Evolutionary conservation across 1,284 basidiomycete genomes (phyloP).

Genomic region (Fistulinella cinereoalba): DNA sequence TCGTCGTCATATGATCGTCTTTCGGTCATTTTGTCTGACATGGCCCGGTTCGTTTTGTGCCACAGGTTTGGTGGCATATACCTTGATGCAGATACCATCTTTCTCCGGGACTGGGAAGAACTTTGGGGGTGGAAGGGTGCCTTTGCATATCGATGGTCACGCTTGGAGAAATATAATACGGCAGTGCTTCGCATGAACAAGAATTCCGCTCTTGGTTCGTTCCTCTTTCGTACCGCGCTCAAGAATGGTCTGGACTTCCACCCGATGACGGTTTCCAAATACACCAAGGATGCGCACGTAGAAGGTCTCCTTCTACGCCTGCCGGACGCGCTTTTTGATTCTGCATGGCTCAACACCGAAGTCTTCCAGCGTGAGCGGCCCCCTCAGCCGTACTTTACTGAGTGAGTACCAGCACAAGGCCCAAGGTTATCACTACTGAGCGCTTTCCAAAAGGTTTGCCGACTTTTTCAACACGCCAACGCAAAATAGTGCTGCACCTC

Average conservation of each 20-base stretch:
- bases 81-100: constrained; percentile 83
- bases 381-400: constrained; percentile 79
- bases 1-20: constrained; percentile 74
- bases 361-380: constrained; percentile 79
- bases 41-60: constrained; percentile 83
- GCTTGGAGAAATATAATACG: constrained; percentile 81
- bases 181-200: constrained; percentile 84
- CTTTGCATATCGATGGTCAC: constrained; percentile 85
- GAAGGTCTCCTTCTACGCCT: constrained; percentile 72
- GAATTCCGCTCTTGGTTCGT: constrained; percentile 75
- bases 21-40: constrained; percentile 82
- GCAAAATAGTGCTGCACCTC: constrained; percentile 65
- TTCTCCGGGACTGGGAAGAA: constrained; percentile 90
- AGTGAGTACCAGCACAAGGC: constrained; percentile 44
- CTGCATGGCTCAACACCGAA: constrained; percentile 85
- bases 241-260: constrained; percentile 86
- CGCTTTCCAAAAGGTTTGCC: constrained; percentile 47
- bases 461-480: constrained; percentile 80
- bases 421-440: constrained; percentile 1
- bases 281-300: constrained; percentile 74
- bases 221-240: constrained; percentile 82
- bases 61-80: constrained; percentile 86
- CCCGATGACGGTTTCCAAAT: constrained; percentile 80
- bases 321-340: constrained; percentile 84
- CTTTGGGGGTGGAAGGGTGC: constrained; percentile 86